A percentile compares a stretch with the other conserved stretches of the same genome.
These are phyloP conservation scores for Cercophora sp. DNA, from an alignment of 495 filamentous ascomycete species.

Conservation along the genomic window DNA sequence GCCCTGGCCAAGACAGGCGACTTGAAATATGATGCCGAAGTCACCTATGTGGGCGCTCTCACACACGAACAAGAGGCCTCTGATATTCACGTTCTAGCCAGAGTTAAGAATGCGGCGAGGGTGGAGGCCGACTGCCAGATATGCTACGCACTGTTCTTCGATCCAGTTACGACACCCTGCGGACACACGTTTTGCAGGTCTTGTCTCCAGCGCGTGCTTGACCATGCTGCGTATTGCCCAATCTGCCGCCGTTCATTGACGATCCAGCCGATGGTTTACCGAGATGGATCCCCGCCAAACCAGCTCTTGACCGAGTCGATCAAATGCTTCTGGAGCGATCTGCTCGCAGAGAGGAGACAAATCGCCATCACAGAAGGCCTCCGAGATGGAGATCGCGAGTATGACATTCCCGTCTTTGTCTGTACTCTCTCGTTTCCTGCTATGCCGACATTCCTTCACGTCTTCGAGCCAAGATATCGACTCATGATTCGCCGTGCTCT, in stretches of 20 bases:
- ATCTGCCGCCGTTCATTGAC: conserved; percentile 67
- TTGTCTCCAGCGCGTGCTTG: conserved; percentile 69
- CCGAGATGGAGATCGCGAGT: conserved; percentile 41
- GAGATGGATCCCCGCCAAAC: conserved; percentile 56
- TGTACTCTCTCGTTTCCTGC: conserved; percentile 75
- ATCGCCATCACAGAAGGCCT: conserved; percentile 47
- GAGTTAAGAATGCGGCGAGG: conserved; percentile 56
- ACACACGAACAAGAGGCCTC: conserved; percentile 24
- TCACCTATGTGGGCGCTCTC: conserved; percentile 26
- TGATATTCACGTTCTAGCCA: conserved; percentile 51
- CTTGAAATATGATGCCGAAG: conserved; percentile 50
- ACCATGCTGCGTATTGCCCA: conserved; percentile 73
- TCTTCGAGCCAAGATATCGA: conserved; percentile 89
- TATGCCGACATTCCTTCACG: conserved; percentile 79
- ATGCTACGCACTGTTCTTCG: conserved; percentile 73
- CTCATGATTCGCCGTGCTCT: conserved; percentile 81
- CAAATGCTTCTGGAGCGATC: conserved; percentile 61
- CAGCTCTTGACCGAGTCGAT: conserved; percentile 56
- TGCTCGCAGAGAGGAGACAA: conserved; percentile 54
- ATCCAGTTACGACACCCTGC: conserved; percentile 79
- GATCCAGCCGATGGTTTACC: conserved; percentile 52
- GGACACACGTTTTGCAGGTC: conserved; percentile 86
- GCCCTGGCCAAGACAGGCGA: conserved; percentile 50
- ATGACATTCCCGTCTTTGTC: conserved; percentile 70
- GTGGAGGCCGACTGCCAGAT: conserved; percentile 82